Evolutionary conservation across 148 eudicot species (phyloP), one percentile per base, ranked within the genome.

Genomic region (Bassia scoparia): DNA sequence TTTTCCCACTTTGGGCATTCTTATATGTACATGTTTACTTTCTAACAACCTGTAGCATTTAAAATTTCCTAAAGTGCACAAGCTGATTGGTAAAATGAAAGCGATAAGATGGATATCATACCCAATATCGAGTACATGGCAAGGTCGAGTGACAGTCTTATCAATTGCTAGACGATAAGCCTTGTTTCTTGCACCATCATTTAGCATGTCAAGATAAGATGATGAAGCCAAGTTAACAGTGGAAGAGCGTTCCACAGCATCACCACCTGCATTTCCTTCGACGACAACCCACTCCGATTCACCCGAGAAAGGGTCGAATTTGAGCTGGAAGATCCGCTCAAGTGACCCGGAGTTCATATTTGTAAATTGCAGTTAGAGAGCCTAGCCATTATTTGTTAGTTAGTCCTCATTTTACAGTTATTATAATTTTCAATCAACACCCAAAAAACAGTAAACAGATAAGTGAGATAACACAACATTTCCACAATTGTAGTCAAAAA

Each of bases 91-190:
- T 61, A 46, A 44, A 20, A 14, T 7, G 6, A 31, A 30, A 55
- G 20, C 29, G 46, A 55, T 7, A 24, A 55, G 8, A 23, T n/a
- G 6, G 24, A 14, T 33, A 14, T 20, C 20, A 2, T 85, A 92
- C 98, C 98, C 98, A 74, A 93, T 93, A 74, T 93, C 98, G 62
- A 93, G 88, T 35, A 93, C 96, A 56, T 82, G 86, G 71, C 87
- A 86, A 62, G 91, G 96, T 69, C 74, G 78, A 21, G 86, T 86
- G 26, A 93, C 44, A 23, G 88, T 84, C 74, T 83, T 88, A 17
- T 93, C 89, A 72, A 93, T 93, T 69, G 96, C 98, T 7, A 53
- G 58, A 14, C 88, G 85, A 67, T 61, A 93, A n/a, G 91, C 98
- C 66, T 46, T 76, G 79, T 90, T 93, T 65, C 98, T 81, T 8